Conservation (phyloP, 1,284 basidiomycete species). For the Sphagnurus paluster region DNA sequence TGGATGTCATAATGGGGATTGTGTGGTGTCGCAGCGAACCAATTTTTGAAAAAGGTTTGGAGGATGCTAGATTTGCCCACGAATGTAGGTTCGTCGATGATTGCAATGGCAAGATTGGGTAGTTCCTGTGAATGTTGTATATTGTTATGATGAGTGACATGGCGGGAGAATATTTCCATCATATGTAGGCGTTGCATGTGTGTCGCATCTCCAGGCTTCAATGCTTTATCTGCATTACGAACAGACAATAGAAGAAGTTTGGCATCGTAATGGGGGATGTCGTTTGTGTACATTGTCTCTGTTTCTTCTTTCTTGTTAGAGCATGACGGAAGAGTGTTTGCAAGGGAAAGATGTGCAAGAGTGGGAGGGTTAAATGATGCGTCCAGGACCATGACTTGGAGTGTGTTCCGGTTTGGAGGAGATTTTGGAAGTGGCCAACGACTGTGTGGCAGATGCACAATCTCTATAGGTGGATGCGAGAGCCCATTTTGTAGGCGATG, state of each 20-base stretch:
- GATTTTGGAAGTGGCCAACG: conserved; percentile 51
- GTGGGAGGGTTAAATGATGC: conserved; percentile 96
- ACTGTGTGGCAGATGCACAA: conserved; percentile 54
- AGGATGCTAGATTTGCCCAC: conserved; percentile 78
- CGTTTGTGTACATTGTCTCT: conserved; percentile 6
- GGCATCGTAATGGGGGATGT: conserved; percentile 59
- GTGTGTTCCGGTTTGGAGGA: conserved; percentile 19
- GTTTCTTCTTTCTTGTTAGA: conserved; percentile 7
- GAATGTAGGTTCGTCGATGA: conserved; percentile 89
- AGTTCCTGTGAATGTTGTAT: conserved; percentile 3
- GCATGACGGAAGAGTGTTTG: conserved; percentile 42
- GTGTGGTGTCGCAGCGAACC: conserved; percentile 29
- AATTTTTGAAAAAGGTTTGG: conserved; percentile 47
- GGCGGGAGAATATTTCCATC: conserved; percentile 69
- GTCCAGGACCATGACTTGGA: conserved; percentile 75
- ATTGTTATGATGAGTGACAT: conserved; percentile 33
- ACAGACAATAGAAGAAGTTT: conserved; percentile 84
- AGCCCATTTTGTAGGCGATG: conserved; percentile 46
- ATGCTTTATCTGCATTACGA: conserved; percentile 86
- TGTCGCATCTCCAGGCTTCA: conserved; percentile 73
- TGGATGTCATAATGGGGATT: conserved; percentile 28
- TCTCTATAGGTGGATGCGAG: conserved; percentile 44
- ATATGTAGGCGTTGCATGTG: conserved; percentile 78
- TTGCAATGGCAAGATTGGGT: conserved; percentile 75
- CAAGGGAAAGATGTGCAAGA: conserved; percentile 81